Conservation (phyloP, 441 rosid genomes). For the Arabidopsis lyrata region DNA sequence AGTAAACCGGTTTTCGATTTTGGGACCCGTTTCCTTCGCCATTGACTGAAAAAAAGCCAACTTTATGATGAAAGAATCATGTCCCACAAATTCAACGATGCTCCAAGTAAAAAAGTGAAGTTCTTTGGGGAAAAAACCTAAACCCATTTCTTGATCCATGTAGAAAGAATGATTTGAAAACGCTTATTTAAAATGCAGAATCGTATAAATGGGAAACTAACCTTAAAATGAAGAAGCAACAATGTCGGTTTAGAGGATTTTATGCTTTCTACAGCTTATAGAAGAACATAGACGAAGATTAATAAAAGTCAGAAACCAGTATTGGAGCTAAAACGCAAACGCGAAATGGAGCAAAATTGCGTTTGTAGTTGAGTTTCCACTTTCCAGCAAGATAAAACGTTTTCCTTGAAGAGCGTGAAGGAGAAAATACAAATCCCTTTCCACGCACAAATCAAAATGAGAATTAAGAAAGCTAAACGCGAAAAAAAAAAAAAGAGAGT, state of each 20-base stretch:
- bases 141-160: neutral
- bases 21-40: conserved; percentile 27
- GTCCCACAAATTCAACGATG: neutral
- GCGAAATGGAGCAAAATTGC: conserved; percentile 10
- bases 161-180: neutral
- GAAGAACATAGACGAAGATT: neutral
- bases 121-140: neutral
- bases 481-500: conserved; percentile 1
- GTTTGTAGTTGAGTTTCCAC: conserved; percentile 9
- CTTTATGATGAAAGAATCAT: conserved; percentile 3
- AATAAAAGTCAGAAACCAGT: neutral
- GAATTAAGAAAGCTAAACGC: conserved; percentile 22
- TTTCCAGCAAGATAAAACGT: neutral
- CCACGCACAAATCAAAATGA: no score
- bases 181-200: neutral
- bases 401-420: no score
- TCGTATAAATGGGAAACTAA: neutral
- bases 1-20: conserved; percentile 19
- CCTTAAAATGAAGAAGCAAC: conserved; percentile 27
- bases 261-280: neutral
- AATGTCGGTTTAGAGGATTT: neutral
- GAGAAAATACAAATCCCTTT: no score
- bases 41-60: conserved; percentile 19
- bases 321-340: conserved; percentile 9
- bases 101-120: neutral